Base-by-base conservation (phyloP, 768 basidiomycete species). In the Albatrellus ellisii region DNA sequence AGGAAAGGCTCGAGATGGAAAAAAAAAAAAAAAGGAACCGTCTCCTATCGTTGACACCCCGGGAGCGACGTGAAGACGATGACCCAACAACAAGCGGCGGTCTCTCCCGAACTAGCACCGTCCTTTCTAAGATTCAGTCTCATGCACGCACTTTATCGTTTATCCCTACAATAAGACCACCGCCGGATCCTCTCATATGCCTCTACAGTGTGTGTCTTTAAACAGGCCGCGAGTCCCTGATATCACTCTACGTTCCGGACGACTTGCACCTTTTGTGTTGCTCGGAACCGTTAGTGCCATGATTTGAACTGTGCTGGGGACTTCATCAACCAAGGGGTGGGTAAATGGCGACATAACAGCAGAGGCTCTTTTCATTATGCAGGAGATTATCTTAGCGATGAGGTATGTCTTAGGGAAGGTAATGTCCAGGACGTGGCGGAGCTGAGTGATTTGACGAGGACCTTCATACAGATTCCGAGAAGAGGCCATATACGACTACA, bases 221-320 rank as follows among this genome's bases (percentile, higher is more conserved):
- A 65, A 74, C 20, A 54, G 78, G 17, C 56, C 86, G 4, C 59
- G 60, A 22, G 51, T 73, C 11, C n/a, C 58, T 90, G 26, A 55
- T 91, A 44, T 44, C 50, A 7, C 41, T 52, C 4, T 76, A 71
- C 50, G 59, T 72, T 1, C 64, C 72, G 4, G 54, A 68, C 7
- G 73, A 76, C 49, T 67, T 77, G 46, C 61, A 15, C 79, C 80
- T 7, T 75, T 81, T 10, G 66, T 97, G 20, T 63, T 97, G 22
- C 92, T 92, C 1, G 92, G 92, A 1, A 70, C 83, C 25, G 70
- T 88, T 45, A 91, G 87, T 52, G 59, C 69, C 14, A 80, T 83
- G 73, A 72, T 72, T 22, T 86, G 79, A 52, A 58, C 88, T 11
- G 70, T 80, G 4, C 65, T 84, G 1, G 81, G 74, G 8, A 56